Percentiles rank a stretch among this genome's conserved stretches.
Conservation (phyloP, 1,284 basidiomycete species). For the Tetrapyrgos nigripes region DNA sequence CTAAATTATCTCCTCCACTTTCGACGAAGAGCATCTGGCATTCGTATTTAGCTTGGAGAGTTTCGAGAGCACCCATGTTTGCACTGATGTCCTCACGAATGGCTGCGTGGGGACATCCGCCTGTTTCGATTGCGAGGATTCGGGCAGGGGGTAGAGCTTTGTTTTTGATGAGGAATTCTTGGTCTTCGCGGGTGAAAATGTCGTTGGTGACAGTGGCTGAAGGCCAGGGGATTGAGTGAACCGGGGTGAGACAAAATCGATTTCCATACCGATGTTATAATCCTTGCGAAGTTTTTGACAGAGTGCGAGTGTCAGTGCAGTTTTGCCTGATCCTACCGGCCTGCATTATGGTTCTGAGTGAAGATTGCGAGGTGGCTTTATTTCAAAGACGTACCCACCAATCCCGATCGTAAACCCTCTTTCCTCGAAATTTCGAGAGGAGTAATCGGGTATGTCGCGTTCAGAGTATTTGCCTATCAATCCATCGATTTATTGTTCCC, state of each 20-base stretch:
- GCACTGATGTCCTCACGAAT: constrained; percentile 98
- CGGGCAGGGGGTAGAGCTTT: constrained; percentile 85
- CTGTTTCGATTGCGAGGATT: constrained; percentile 97
- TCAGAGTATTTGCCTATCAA: constrained; percentile 87
- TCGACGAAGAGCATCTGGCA: constrained; percentile 93
- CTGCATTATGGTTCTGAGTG: constrained; percentile 44
- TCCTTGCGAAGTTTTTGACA: constrained; percentile 84
- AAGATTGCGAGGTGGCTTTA: constrained; percentile 3
- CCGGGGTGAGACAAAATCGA: constrained; percentile 24
- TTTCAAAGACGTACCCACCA: constrained; percentile 71
- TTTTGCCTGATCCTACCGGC: constrained; percentile 98
- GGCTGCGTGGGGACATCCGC: constrained; percentile 94
- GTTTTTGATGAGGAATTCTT: constrained; percentile 96
- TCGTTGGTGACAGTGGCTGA: constrained; percentile 96
- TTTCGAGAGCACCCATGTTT: constrained; percentile 95
- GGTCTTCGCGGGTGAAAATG: constrained; percentile 97
- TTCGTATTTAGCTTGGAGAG: constrained; percentile 89
- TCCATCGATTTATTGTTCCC: neutral
- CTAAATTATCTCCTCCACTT: constrained; percentile 95
- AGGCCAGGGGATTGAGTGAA: constrained; percentile 7
- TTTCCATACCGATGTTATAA: constrained; percentile 83
- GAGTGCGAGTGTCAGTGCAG: constrained; percentile 92
- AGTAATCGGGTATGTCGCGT: constrained; percentile 91
- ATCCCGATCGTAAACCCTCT: constrained; percentile 97
- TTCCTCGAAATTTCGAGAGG: constrained; percentile 86